Evolutionary conservation across 176 grass and related monocot species (phyloP), one percentile per base, ranked within the genome.

Genomic region (Avena atlantica): DNA sequence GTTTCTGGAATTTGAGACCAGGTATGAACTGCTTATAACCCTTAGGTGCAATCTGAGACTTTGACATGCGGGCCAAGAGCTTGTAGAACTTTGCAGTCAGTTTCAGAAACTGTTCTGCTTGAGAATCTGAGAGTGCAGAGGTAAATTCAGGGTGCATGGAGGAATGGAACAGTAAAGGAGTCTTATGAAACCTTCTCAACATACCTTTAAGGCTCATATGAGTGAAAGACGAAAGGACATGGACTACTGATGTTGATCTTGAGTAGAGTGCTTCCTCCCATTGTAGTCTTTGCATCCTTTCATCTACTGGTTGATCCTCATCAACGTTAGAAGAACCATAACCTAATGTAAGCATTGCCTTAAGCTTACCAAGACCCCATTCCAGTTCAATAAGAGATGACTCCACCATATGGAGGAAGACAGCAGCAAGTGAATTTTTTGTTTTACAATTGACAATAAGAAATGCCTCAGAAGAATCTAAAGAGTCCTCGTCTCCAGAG

Each of bases 201-300:
- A 7, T 89, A 94, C 92, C 92, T 64, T 89, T 94, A 74, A 91
- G 92, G 62, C 86, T 95, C 91, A 92, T 95, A 82, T 93, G 66
- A 77, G 91, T 83, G 85, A 95, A 98, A 53, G 68, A 90, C 27
- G 93, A 98, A 34, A 95, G 80, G 29, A 87, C 51, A 83, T 90
- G 86, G 24, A 95, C 95, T 51, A 95, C 21, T 42, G 47, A 79
- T 87, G 87, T 75, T 84, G 93, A 95, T 89, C 93, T 98, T 13
- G 67, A 87, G 87, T 87, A 93, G n/a, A 98, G 83, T 85, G 91
- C 89, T 87, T 98, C 93, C 89, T 98, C 91, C 81, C 93, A 86
- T 70, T 78, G 74, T 40, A 87, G 50, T 81, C 86, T 84, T 76
- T 82, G 84, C 9, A 62, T 82, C 57, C 53, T 92, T 87, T 93